Evolutionary conservation across 1,139 yeast genomes (phyloP), one percentile per base, ranked within the genome.

Genomic region (Trichomonascaceae sp.): DNA sequence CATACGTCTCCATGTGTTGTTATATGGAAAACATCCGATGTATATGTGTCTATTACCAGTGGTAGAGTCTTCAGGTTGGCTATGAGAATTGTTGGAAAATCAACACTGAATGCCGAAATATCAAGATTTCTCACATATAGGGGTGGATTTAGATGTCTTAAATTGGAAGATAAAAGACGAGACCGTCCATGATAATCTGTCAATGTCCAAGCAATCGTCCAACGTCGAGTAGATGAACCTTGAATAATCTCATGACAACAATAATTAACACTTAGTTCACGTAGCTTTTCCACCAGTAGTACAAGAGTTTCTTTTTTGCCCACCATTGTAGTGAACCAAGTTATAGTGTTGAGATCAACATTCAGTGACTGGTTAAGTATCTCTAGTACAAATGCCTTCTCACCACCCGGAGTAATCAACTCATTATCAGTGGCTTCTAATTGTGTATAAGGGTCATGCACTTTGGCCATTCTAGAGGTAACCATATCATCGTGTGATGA

Each of bases 121-220:
- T 36, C 50, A 12, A 47, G 15, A 20, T 41, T 17, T 27, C 32
- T 24, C 51, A 49, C 53, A 4, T 53, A 57, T 24, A 47, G 36
- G 6, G 43, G 32, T 1, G 60, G 61, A 47, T 58, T 58, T 19
- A 58, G 47, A 3, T 46, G 36, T 18, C 48, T 54, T 47, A 57
- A 24, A 20, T 49, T 27, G 12, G 50, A 18, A 30, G 51, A 45
- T 9, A 45, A 41, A 15, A 53, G 45, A 10, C 57, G 49, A 12
- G 49, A 41, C 12, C 43, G 4, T 7, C 50, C 53, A 39, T 57
- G 63, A 30, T 18, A 30, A 32, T 47, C 51, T 3, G 60, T 53
- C 51, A 63, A 64, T 1, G 73, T 69, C 80, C 80, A 76, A 36
- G 68, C 76, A 1, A 75, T 52, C 2, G 73, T 63, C 80, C 80